These are phyloP conservation scores for Leishmania turanica DNA, from an alignment of 208 protist genomes.

Conservation along the genomic window DNA sequence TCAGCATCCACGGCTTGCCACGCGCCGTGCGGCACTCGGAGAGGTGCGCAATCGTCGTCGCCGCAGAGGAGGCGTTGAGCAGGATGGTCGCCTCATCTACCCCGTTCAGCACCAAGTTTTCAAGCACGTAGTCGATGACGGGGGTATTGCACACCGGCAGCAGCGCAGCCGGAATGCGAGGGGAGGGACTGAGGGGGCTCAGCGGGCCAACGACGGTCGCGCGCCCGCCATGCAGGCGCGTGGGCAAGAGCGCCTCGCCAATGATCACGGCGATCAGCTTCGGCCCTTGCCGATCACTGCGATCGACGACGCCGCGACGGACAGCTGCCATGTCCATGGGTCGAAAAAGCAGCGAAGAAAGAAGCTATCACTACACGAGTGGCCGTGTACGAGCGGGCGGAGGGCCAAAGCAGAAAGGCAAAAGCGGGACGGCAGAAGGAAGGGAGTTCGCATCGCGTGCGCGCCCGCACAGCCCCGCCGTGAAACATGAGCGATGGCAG, in stretches of 20 bases:
- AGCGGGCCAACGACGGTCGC: conserved; percentile 42
- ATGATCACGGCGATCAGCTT: conserved; percentile 70
- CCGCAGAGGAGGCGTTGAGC: conserved; percentile 52
- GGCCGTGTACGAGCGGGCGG: not conserved
- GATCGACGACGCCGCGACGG: conserved; percentile 15
- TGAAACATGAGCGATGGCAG: not conserved
- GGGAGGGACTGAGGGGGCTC: conserved; percentile 62
- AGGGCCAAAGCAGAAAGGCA: not conserved
- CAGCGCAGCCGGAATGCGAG: conserved; percentile 69
- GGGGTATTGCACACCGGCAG: conserved; percentile 87
- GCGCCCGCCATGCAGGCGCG: conserved; percentile 17
- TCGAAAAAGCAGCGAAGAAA: not conserved
- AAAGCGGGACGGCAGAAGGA: not conserved
- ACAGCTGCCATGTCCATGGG: conserved; percentile 15
- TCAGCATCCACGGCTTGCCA: conserved; percentile 66
- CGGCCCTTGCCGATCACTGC: conserved; percentile 16
- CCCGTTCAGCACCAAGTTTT: conserved; percentile 79
- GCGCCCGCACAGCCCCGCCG: not conserved
- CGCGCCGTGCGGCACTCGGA: conserved; percentile 50
- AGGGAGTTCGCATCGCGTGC: not conserved
- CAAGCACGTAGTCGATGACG: conserved; percentile 88
- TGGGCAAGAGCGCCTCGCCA: conserved; percentile 57
- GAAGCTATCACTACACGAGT: not conserved
- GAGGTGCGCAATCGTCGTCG: conserved; percentile 59
- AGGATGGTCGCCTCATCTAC: conserved; percentile 76